These are phyloP conservation scores for Colletotrichum orchidophilum DNA, from an alignment of 2,329 filamentous ascomycete genomes.

Conservation along the genomic window DNA sequence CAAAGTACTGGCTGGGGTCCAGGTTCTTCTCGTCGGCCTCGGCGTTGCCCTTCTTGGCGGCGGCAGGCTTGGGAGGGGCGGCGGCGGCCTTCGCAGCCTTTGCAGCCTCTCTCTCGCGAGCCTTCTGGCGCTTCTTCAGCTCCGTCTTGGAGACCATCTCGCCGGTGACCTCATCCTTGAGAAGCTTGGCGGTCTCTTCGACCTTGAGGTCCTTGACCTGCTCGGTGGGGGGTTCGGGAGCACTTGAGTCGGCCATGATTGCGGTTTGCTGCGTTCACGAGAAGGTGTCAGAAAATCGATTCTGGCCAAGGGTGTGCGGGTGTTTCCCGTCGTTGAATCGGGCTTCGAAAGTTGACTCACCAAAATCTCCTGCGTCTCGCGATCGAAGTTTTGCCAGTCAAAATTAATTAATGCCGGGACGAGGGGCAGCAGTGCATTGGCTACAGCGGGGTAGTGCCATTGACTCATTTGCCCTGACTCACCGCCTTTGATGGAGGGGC, in stretches of 20 bases:
- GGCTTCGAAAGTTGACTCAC: constrained; percentile 17
- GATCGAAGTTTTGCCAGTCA: constrained; percentile 22
- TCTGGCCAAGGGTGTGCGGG: neutral
- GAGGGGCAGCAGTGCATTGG: constrained; percentile 33
- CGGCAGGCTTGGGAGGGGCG: constrained; percentile 66
- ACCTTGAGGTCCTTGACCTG: constrained; percentile 47
- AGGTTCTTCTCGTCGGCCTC: constrained; percentile 70
- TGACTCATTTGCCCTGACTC: constrained; percentile 33
- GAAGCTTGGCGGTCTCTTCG: constrained; percentile 67
- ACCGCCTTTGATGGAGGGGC: constrained; percentile 31
- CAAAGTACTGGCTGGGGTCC: constrained; percentile 81
- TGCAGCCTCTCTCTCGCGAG: constrained; percentile 84
- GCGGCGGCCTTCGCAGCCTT: constrained; percentile 87
- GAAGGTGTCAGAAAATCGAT: neutral
- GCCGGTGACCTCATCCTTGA: constrained; percentile 87
- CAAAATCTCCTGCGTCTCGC: constrained; percentile 23
- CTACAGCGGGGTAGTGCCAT: constrained; percentile 30
- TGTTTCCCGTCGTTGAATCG: neutral
- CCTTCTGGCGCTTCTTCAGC: constrained; percentile 96
- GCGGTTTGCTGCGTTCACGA: constrained; percentile 5
- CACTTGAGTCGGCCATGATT: constrained; percentile 41
- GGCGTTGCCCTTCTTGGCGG: constrained; percentile 78
- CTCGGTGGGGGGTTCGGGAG: constrained; percentile 55
- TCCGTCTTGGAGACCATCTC: constrained; percentile 86
- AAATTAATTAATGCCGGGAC: constrained; percentile 22